Conservation (phyloP, 2,329 filamentous ascomycete genomes). For the Juglanconis juglandina region DNA sequence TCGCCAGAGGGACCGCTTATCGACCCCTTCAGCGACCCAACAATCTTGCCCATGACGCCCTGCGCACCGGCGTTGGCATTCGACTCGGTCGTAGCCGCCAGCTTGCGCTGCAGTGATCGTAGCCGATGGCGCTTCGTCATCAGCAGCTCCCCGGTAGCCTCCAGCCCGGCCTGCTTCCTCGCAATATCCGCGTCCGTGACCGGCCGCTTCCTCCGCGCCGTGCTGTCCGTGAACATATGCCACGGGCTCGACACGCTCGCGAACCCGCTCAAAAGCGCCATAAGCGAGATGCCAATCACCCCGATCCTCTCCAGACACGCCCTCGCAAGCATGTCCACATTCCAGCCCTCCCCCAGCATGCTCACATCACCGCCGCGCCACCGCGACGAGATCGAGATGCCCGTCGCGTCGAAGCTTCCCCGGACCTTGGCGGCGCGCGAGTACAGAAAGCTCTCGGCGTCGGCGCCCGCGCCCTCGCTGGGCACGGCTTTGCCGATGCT, state of each 20-base stretch:
- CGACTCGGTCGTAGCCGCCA: constrained; percentile 22
- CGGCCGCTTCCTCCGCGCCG: constrained; percentile 46
- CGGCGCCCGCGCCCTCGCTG: constrained; percentile 19
- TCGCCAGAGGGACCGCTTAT: constrained; percentile 60
- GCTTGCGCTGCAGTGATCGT: constrained; percentile 65
- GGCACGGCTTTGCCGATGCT: constrained; percentile 65
- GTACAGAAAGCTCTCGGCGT: constrained; percentile 22
- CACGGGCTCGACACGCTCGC: constrained; percentile 84
- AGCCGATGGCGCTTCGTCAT: constrained; percentile 70
- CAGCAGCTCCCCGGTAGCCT: constrained; percentile 77
- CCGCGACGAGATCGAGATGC: constrained; percentile 25
- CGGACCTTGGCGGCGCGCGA: constrained; percentile 19
- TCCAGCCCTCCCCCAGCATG: constrained; percentile 15
- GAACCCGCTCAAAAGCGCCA: constrained; percentile 86
- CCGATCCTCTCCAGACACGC: constrained; percentile 69
- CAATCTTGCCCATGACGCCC: constrained; percentile 70
- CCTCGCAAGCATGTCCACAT: constrained; percentile 38
- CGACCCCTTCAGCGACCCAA: constrained; percentile 57
- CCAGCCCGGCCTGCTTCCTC: constrained; percentile 74
- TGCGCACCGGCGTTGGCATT: constrained; percentile 32
- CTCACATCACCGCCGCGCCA: constrained; percentile 18
- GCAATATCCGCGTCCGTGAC: constrained; percentile 72
- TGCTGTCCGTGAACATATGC: constrained; percentile 71
- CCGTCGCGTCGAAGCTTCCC: constrained; percentile 31
- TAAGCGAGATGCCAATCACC: constrained; percentile 79